Conservation (phyloP, 2,329 filamentous ascomycete species). For the Aspergillus vadensis region DNA sequence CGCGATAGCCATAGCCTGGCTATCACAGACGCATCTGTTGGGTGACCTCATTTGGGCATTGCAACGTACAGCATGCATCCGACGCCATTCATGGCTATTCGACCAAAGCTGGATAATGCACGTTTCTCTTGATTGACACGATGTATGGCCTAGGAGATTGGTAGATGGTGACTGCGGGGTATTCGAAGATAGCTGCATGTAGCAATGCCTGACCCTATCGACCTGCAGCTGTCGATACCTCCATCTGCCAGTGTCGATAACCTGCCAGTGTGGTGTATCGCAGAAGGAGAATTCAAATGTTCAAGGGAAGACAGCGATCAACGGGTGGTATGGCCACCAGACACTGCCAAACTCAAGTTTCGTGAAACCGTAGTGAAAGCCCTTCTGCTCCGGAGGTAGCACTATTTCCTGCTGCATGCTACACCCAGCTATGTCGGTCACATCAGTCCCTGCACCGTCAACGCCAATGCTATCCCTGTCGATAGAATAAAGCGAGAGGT, state of each 20-base stretch:
- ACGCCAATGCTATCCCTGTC: not conserved
- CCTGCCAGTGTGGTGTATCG: not conserved
- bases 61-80: not conserved
- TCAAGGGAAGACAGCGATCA: not conserved
- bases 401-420: not conserved
- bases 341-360: not conserved
- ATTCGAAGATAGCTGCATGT: slow-evolving; percentile 3
- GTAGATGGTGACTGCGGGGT: not conserved
- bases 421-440: not conserved
- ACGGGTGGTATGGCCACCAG: not conserved
- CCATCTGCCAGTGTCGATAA: not conserved
- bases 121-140: not conserved
- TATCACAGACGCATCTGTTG: not conserved
- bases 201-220: slow-evolving; percentile 1
- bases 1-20: not conserved
- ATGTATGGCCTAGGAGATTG: not conserved
- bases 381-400: not conserved
- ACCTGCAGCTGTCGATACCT: not conserved
- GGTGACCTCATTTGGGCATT: slow-evolving; percentile 5
- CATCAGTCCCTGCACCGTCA: not conserved
- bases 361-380: not conserved
- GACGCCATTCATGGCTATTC: not conserved
- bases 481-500: too few relatives aligned
- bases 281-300: not conserved
- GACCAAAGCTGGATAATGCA: too few relatives aligned